Base-by-base conservation (phyloP, 176 grass and related monocot genomes). In the Avena atlantica region DNA sequence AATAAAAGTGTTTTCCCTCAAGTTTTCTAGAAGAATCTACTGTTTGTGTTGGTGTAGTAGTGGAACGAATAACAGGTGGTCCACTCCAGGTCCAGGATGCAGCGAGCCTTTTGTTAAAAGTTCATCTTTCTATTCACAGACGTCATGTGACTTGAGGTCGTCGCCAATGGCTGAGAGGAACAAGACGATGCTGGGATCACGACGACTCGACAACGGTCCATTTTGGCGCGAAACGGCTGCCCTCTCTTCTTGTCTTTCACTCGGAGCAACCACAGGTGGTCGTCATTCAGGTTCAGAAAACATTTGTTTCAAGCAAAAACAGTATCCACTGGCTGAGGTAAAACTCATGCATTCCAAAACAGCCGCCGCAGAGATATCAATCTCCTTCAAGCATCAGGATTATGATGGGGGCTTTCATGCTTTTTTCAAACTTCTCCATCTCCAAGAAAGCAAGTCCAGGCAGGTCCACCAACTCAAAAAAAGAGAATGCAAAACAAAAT, bases 211-310 rank as follows among this genome's bases (percentile, higher is more conserved):
- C 47, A 14, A 9, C 47, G 72, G 47, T 47, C 6, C 47, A 17
- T 27, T 51, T 75, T 75, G 47, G 72, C 72, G 72, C 72, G 47
- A 51, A 75, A 51, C 47, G 47, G 72, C 72, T 8, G 48, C 72
- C 72, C 2, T 42, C 40, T 44, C 36, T 9, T 70, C 67, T 69
- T 40, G 68, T 50, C 42, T 74, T 74, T 70, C 16, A 16, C 34
- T 1, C 66, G 3, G 66, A 36, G 6, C 5, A 42, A 42, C 40
- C 40, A 42, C 6, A 42, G 40, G 40, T 42, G 40, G 40, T 42
- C 40, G 40, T 42, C 6, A 10, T 29, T 65, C 25, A 25, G 25
- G 4, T 29, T 34, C 27, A 17, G 65, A 16, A 68, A 9, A 68
- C 7, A 10, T 45, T 42, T 11, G 40, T 42, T 42, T 42, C 40